phyloP scores from a whole-genome alignment of 106 monocot species.

The Ottelia alismoides region DNA sequence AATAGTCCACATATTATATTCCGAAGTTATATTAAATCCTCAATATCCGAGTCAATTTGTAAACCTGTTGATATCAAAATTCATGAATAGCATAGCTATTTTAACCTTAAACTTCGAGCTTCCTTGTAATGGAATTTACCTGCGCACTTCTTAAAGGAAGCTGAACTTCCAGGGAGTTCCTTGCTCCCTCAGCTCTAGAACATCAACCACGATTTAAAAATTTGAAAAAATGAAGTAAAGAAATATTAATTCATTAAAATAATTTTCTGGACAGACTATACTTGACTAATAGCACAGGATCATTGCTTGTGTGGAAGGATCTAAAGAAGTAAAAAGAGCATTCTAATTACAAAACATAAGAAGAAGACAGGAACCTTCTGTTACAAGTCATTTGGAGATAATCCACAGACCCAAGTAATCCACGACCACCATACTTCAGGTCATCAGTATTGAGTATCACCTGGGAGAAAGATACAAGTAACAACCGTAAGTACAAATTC shows the following conservation, averaged over 20 bases:
- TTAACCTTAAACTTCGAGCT: background rate
- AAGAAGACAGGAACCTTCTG: conserved; percentile 32
- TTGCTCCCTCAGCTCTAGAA: conserved; percentile 53
- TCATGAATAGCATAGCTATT: background rate
- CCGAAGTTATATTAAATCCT: conserved; percentile 6
- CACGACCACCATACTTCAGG: conserved; percentile 53
- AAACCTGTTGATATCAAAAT: conserved; percentile 13
- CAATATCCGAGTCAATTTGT: conserved; percentile 22
- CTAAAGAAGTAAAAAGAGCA: background rate
- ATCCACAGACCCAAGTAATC: conserved; percentile 24
- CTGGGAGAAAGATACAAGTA: conserved; percentile 15
- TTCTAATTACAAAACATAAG: background rate
- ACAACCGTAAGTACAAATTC: background rate
- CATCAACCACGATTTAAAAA: background rate
- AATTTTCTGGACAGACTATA: background rate
- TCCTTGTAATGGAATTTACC: conserved; percentile 26
- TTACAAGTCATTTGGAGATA: conserved; percentile 39
- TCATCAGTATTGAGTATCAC: conserved; percentile 82
- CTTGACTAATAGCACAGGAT: background rate
- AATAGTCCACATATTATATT: too few species aligned
- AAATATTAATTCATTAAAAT: too few species aligned
- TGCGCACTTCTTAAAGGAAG: conserved; percentile 76
- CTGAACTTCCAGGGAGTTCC: conserved; percentile 46
- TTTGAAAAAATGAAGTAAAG: background rate
- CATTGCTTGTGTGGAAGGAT: background rate